Evolutionary conservation across 1,139 yeast species (phyloP).

Genomic region (Zygoascus meyerae): DNA sequence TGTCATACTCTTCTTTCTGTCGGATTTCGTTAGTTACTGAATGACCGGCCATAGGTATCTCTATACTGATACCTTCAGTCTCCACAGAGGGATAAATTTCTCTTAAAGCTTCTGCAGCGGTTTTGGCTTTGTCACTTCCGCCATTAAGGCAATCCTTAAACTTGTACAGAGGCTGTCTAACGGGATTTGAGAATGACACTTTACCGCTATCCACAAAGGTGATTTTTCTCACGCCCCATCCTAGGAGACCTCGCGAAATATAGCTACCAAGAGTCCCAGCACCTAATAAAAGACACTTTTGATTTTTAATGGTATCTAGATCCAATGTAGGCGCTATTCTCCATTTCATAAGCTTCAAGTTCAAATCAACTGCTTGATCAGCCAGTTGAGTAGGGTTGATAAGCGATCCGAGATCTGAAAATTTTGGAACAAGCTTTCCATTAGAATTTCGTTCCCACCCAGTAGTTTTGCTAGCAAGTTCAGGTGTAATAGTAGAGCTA

Average conservation of each 20-base stretch:
- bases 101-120: slow-evolving; percentile 69
- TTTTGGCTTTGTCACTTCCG: slow-evolving; percentile 65
- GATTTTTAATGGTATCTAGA: slow-evolving; percentile 53
- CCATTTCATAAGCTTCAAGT: slow-evolving; percentile 94
- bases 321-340: slow-evolving; percentile 79
- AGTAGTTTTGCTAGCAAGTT: slow-evolving; percentile 37
- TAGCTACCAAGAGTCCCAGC: slow-evolving; percentile 96
- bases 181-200: slow-evolving; percentile 91
- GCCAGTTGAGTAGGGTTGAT: slow-evolving; percentile 78
- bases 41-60: slow-evolving; percentile 96
- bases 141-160: slow-evolving; percentile 72
- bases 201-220: slow-evolving; percentile 87
- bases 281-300: slow-evolving; percentile 74
- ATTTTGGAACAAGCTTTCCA: slow-evolving; percentile 72
- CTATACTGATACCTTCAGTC: slow-evolving; percentile 55
- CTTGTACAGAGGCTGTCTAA: slow-evolving; percentile 79
- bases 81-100: slow-evolving; percentile 74
- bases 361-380: slow-evolving; percentile 86
- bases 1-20: slow-evolving; percentile 48
- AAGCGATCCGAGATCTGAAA: slow-evolving; percentile 74
- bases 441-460: slow-evolving; percentile 88
- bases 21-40: slow-evolving; percentile 52
- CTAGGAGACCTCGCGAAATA: slow-evolving; percentile 76
- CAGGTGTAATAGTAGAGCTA: slow-evolving; percentile 2
- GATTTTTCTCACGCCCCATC: slow-evolving; percentile 87